Evolutionary conservation across 148 eudicot species (phyloP), one percentile per base, ranked within the genome.

Genomic region (Nepenthes gracilis): DNA sequence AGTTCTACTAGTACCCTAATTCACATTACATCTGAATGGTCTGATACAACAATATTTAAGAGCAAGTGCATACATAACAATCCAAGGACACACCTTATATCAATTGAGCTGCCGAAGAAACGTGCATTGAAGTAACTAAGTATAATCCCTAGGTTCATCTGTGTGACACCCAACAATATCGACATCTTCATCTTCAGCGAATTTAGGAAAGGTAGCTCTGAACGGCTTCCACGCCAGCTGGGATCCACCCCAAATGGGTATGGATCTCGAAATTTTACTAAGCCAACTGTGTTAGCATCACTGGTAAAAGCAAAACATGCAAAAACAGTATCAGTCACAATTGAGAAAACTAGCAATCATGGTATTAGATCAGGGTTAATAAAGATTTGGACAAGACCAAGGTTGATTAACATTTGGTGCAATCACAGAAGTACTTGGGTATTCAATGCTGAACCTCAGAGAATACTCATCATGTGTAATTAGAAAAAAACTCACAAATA

Each of bases 241-340:
- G 99, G 97, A 72, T 94, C 99, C 37, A 94, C 97, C 71, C 99
- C 99, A 81, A 94, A 94, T 53, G 99, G 97, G 75, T 94, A 94
- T 35, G 99, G 76, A 72, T 81, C 99, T 60, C 85, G 75, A 62
- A 72, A 78, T 77, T 89, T 89, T 60, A 89, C 66, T 64, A 94
- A 71, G 70, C 99, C 99, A 66, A 78, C 74, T 37, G 92, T 56
- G 23, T 35, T 62, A 52, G 99, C 85, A 77, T 94, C 86, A 75
- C 99, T 94, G 79, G 50, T 49, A 54, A 74, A 66, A 78, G 55
- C 34, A 67, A 48, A 45, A 60, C 54, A 32, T 59, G 61, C 49
- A 62, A 55, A 34, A 34, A 43, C 40, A 54, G 43, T 10, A 37
- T 9, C 36, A 23, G 11, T 5, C 35, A 60, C 2, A 35, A 48